Evolutionary conservation across 345 rosid species (phyloP), one percentile per base, ranked within the genome.

Genomic region (Hibiscus tridactylites): DNA sequence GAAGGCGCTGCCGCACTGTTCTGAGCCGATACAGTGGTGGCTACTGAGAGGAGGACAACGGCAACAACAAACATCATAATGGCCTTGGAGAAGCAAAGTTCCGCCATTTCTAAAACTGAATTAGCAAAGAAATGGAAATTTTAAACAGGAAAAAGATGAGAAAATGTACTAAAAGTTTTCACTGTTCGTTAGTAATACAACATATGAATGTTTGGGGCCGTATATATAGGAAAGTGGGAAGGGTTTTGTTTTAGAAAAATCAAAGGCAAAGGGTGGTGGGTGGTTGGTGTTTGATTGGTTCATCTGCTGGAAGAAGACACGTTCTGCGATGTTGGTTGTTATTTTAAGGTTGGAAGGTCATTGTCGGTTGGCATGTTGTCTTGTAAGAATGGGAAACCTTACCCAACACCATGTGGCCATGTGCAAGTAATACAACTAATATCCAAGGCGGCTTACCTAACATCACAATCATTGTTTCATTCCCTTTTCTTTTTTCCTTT

Each of bases 21-120:
- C 76, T 85, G 88, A 66, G 80, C 88, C 0, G 84, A 79, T 47
- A 78, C 85, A 15, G 68, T 59, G 10, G 72, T 33, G 19, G 31
- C 44, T 8, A 63, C 9, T 17, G 70, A 21, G 24, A 21, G 17
- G 39, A 75, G 39, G 29, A 72, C 19, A 5, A 73, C 42, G 15
- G 74, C 26, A 1, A 62, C 75, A 54, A 80, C 42, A n/a, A 73
- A 33, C 17, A 62, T 17, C 33, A 70, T 4, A 19, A 76, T 26
- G 15, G 68, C 74, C 75, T 73, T 61, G 61, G 74, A 68, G 76
- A 74, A 5, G 78, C 63, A 70, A 53, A 49, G n/a, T 61, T 73
- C 73, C 0, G 81, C 84, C 88, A 78, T 80, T 47, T 47, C 39
- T 3, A 37, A 37, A 9, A 44, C 12, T 31, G 10, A 56, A 15